These are phyloP conservation scores for Elsinoe necatrix DNA, from an alignment of 2,329 filamentous ascomycete genomes.

Conservation along the genomic window DNA sequence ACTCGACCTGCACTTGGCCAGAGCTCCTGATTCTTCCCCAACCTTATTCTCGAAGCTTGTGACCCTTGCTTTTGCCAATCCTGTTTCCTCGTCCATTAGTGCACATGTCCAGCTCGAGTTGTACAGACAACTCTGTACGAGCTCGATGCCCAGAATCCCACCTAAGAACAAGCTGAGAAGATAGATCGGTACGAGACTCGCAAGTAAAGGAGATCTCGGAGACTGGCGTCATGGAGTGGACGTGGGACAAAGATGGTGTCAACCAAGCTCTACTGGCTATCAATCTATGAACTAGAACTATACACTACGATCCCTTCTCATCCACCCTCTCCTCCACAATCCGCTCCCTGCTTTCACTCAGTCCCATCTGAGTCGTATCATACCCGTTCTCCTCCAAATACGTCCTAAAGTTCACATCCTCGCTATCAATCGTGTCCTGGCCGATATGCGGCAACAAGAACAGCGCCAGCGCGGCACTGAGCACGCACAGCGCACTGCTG, in stretches of 20 bases:
- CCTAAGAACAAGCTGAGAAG: too few species aligned
- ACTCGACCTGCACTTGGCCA: not conserved
- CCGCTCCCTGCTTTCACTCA: constrained; percentile 15
- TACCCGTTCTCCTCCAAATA: constrained; percentile 69
- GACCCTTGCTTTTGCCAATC: not conserved
- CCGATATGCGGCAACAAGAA: constrained; percentile 67
- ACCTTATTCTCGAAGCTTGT: not conserved
- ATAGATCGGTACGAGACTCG: too few species aligned
- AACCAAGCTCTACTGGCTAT: too few species aligned
- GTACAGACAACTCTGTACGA: too few species aligned
- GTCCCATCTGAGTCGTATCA: constrained; percentile 45
- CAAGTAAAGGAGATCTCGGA: too few species aligned
- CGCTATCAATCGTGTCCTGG: constrained; percentile 72
- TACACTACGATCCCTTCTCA: not conserved
- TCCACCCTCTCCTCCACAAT: constrained; percentile 15
- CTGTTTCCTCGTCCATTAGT: not conserved
- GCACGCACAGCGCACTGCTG: constrained; percentile 65
- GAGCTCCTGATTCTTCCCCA: not conserved
- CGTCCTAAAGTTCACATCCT: constrained; percentile 66
- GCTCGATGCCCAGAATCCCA: too few species aligned
- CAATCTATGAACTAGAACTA: not conserved
- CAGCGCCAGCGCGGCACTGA: constrained; percentile 59
- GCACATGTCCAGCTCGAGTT: not conserved
- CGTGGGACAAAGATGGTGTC: too few species aligned
- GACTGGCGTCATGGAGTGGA: too few species aligned